Evolutionary conservation across 352 stramenopile genomes (phyloP), one percentile per base, ranked within the genome.

Genomic region (Globisporangium solare): DNA sequence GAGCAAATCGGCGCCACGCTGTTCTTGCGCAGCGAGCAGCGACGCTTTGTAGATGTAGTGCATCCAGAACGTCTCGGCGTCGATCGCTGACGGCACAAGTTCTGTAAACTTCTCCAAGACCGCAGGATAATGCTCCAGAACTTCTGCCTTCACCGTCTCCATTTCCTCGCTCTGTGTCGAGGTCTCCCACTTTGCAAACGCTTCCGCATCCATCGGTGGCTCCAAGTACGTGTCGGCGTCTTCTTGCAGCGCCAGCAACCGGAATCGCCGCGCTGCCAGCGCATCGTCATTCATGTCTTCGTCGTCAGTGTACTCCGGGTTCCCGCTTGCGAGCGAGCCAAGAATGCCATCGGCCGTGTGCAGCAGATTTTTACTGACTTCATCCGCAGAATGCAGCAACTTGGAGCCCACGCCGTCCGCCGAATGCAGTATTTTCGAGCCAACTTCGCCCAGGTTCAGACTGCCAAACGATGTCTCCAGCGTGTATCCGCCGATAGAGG

Each of bases 1-100:
- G 7, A 90, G 57, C 50, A 90, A 47, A 39, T 87, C 68, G 0
- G 79, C 79, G 42, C 77, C 71, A 3, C 77, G 76, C 56, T 88
- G 67, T 54, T 90, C 77, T 52, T 90, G 79, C 3, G 79, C 79
- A 17, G 79, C 77, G 35, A 90, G 42, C 7, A 86, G 64, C 51
- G 76, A 86, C 18, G 77, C 76, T 58, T 90, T 90, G 70, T 88
- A 90, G 22, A 90, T 71, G 54, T 90, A 90, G 47, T 90, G 71
- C 0, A 64, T 56, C 79, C 79, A 90, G 41, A 90, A 90, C 43
- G 73, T 60, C 18, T 86, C 75, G 3, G 52, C 63, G 17, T 71
- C 66, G 18, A 90, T 62, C 8, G 70, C 54, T 1, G 65, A 78
- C 4, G 79, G 79, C 47, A 90, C 79, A 10, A 90, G 61, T 57